phyloP scores from a whole-genome alignment of 371 early-diverging fungal genomes.

The Mortierella sp. region DNA sequence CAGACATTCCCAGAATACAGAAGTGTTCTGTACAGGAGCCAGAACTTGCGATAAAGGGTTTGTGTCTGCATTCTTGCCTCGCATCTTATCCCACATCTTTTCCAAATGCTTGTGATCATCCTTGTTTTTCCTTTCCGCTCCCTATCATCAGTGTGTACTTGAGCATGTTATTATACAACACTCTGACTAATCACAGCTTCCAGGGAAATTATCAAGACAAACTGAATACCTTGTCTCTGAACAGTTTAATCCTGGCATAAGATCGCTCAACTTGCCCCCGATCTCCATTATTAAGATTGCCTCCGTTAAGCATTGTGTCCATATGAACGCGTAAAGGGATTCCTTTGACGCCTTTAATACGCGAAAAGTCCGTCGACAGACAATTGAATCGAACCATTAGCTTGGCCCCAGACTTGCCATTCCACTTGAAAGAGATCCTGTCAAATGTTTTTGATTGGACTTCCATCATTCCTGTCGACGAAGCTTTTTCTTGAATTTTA shows the following conservation, averaged over 20 bases:
- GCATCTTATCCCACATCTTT: conserved; percentile 69
- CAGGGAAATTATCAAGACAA: too few species aligned
- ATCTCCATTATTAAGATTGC: background rate
- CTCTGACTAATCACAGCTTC: too few species aligned
- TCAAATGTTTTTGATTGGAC: conserved; percentile 75
- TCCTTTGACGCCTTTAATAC: conserved; percentile 89
- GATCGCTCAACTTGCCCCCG: conserved; percentile 62
- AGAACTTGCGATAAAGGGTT: conserved; percentile 41
- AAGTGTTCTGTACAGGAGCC: conserved; percentile 51
- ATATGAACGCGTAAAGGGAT: conserved; percentile 80
- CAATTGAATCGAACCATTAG: conserved; percentile 82
- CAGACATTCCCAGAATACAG: conserved; percentile 54
- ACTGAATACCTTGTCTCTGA: conserved; percentile 78
- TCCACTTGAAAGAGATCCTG: conserved; percentile 81
- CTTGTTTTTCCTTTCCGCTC: conserved; percentile 77
- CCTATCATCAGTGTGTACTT: conserved; percentile 57
- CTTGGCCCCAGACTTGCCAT: conserved; percentile 76
- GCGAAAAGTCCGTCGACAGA: conserved; percentile 85
- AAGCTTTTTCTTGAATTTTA: conserved; percentile 54
- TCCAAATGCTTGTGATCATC: conserved; percentile 75
- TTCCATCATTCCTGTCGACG: conserved; percentile 64
- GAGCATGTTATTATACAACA: too few species aligned
- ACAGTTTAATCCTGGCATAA: conserved; percentile 79
- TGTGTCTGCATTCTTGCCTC: conserved; percentile 57
- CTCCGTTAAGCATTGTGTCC: conserved; percentile 56